Percentiles rank a stretch among this genome's conserved stretches.
phyloP scores from a whole-genome alignment of 768 basidiomycete species.

The Hortiboletus flavorubellus region DNA sequence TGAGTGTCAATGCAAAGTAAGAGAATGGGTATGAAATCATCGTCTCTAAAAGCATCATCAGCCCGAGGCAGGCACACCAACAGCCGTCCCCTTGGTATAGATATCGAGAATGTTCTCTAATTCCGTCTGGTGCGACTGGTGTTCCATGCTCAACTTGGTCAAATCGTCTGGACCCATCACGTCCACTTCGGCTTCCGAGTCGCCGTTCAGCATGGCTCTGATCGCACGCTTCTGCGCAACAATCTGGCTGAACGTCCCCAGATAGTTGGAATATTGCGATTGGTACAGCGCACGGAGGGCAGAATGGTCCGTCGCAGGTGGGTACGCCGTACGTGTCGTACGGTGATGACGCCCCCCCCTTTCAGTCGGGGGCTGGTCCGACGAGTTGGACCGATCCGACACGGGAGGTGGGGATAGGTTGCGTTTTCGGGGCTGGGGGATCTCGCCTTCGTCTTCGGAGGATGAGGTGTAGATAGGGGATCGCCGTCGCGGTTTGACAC shows the following conservation, averaged over 20 bases:
- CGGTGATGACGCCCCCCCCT: conserved; percentile 22
- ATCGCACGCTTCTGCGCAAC: conserved; percentile 50
- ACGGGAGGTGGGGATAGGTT: conserved; percentile 27
- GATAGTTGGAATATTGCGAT: conserved; percentile 49
- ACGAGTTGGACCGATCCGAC: conserved; percentile 23
- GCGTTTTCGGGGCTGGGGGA: conserved; percentile 27
- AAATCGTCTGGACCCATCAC: conserved; percentile 54
- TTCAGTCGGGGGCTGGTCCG: conserved; percentile 15
- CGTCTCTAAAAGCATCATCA: background rate
- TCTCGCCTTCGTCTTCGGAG: conserved; percentile 57
- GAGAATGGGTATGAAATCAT: background rate
- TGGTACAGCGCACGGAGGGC: conserved; percentile 53
- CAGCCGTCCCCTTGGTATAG: conserved; percentile 27
- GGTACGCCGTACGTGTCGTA: conserved; percentile 32
- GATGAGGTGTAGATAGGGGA: conserved; percentile 68
- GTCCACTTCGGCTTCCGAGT: conserved; percentile 54
- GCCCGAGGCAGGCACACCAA: conserved; percentile 10
- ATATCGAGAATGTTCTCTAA: conserved; percentile 46
- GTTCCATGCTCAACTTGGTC: conserved; percentile 39
- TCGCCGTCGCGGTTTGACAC: conserved; percentile 44
- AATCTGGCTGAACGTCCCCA: conserved; percentile 44
- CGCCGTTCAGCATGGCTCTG: conserved; percentile 49
- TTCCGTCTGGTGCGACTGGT: conserved; percentile 50
- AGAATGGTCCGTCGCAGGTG: conserved; percentile 45
- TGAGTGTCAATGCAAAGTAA: background rate